Evolutionary conservation across 139 green algal species (phyloP).

Genomic region (Nannochloris sp.): DNA sequence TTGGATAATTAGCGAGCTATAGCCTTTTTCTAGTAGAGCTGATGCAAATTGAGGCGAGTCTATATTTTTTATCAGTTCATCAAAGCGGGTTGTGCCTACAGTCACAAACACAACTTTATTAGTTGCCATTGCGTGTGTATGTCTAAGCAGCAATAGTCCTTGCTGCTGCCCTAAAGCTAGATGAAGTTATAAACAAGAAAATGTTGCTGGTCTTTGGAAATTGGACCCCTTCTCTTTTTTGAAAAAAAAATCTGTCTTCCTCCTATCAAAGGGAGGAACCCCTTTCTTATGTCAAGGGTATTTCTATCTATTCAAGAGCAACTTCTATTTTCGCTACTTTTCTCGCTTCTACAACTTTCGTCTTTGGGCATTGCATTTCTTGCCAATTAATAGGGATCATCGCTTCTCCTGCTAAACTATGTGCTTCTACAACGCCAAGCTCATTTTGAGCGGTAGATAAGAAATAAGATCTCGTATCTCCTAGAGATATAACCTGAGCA

Average conservation of each 20-base stretch:
- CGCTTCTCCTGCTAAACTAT: conserved; percentile 52
- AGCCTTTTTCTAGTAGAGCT: conserved; percentile 39
- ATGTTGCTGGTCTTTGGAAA: too few species aligned
- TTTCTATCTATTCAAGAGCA: conserved; percentile 4
- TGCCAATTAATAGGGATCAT: conserved; percentile 75
- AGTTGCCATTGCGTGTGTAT: not conserved
- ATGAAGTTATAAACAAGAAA: too few species aligned
- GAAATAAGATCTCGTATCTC: conserved; percentile 79
- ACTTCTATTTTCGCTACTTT: conserved; percentile 69
- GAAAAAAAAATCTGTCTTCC: too few species aligned
- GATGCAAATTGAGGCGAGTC: conserved; percentile 41
- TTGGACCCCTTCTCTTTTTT: too few species aligned
- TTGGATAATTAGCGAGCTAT: conserved; percentile 61
- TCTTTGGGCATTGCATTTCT: conserved; percentile 78
- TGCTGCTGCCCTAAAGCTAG: not conserved
- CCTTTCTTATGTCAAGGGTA: too few species aligned
- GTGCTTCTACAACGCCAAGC: conserved; percentile 84
- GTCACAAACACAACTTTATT: conserved; percentile 57
- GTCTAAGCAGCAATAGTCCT: not conserved
- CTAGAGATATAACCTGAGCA: conserved; percentile 69
- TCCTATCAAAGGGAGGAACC: too few species aligned
- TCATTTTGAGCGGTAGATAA: conserved; percentile 84
- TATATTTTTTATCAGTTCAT: conserved; percentile 55
- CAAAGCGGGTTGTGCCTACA: conserved; percentile 80
- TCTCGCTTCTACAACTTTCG: conserved; percentile 52